Evolutionary conservation across 1,284 basidiomycete genomes (phyloP), one percentile per base, ranked within the genome.

Genomic region (Fomitiporia mediterranea): DNA sequence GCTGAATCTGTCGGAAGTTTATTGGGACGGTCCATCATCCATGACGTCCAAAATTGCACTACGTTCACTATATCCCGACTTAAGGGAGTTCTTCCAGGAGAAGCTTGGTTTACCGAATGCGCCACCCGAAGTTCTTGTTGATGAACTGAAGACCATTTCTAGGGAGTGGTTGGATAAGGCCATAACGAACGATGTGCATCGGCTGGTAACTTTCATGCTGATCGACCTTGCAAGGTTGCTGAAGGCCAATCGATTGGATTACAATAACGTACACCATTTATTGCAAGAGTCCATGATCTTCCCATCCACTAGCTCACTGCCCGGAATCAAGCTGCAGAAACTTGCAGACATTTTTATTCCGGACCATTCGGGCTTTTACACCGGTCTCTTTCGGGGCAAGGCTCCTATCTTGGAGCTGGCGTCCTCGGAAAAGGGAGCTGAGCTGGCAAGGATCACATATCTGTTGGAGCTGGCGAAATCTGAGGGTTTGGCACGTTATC

Each of bases 101-200:
- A 62, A 63, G 37, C 59, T 63, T 2, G 56, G 47, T 9, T 54
- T 63, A n/a, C 3, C 21, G 5, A 40, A 60, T n/a, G 61, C 62
- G 0, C 56, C 61, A 7, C 44, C 59, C 0, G 50, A n/a, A 13
- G 49, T 44, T 6, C 61, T 60, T 28, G 21, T 63, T 9, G 61
- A 60, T 3, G 62, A 63, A 46, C 39, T 63, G 2, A 51, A 43
- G 30, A 27, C 30, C 13, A 34, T 63, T 47, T 38, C 25, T 9
- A 44, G 35, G 7, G 23, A 9, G 25, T 7, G 39, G 8, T 4
- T 51, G 3, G 43, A 27, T 28, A 21, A 44, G 21, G 6, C 3
- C 0, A 44, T 44, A 9, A 44, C 1, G 27, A 27, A 27, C 2
- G 43, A 44, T n/a, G 43, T 44, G 6, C 43, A 44, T n/a, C 3